These are phyloP conservation scores for Dictyostelium gargantuum DNA, from an alignment of 208 protist genomes.

Conservation along the genomic window DNA sequence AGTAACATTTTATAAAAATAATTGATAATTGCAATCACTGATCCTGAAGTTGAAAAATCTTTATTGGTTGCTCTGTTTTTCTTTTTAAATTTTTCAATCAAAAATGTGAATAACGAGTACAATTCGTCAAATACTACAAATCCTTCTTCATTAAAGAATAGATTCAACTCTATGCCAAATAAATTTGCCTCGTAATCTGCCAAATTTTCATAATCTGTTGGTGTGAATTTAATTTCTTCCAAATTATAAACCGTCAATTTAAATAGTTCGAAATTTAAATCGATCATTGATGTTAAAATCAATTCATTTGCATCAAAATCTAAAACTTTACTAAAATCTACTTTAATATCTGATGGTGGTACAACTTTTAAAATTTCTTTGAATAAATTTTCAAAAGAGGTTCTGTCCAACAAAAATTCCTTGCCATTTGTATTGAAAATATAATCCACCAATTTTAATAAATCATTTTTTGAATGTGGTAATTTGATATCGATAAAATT, in stretches of 20 bases:
- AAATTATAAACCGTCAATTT: neutral
- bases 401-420: neutral
- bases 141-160: neutral
- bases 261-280: neutral
- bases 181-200: neutral
- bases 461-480: neutral
- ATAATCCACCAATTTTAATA: neutral
- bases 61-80: neutral
- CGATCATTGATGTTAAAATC: neutral
- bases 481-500: neutral
- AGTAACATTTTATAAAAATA: neutral
- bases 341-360: neutral
- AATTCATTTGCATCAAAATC: no score
- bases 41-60: neutral
- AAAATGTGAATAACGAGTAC: neutral
- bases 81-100: neutral
- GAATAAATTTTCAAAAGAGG: neutral
- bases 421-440: neutral
- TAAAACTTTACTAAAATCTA: no score
- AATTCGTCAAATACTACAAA: neutral
- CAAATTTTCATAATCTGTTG: neutral
- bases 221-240: neutral
- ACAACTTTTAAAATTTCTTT: neutral
- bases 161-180: neutral
- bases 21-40: neutral